phyloP scores from a whole-genome alignment of 2,329 filamentous ascomycete species.

The Grosmannia huntii region DNA sequence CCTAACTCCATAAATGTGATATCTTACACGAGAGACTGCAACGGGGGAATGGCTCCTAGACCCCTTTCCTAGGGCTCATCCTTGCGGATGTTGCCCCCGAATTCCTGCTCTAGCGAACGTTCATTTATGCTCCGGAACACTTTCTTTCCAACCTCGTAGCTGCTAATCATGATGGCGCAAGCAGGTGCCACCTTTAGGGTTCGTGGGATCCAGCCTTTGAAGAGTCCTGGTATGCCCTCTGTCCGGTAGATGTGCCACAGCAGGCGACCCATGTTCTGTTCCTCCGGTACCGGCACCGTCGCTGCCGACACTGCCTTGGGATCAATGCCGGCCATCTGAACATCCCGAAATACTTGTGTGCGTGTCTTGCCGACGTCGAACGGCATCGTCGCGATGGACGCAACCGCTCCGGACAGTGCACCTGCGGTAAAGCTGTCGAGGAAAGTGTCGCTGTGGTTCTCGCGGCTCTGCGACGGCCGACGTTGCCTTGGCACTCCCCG shows the following conservation, averaged over 20 bases:
- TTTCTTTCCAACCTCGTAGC: constrained; percentile 90
- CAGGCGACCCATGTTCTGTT: constrained; percentile 65
- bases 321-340: constrained; percentile 11
- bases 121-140: constrained; percentile 67
- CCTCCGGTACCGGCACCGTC: constrained; percentile 47
- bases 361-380: constrained; percentile 97
- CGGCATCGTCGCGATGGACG: constrained; percentile 80
- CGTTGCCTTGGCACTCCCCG: constrained; percentile 16
- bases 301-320: constrained; percentile 16
- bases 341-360: constrained; percentile 68
- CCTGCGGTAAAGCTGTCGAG: constrained; percentile 83
- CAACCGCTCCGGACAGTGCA: constrained; percentile 68
- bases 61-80: neutral
- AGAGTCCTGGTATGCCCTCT: constrained; percentile 70
- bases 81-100: neutral
- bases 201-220: constrained; percentile 82
- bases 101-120: constrained; percentile 18
- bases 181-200: constrained; percentile 91
- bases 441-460: constrained; percentile 67
- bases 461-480: constrained; percentile 47
- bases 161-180: constrained; percentile 98
- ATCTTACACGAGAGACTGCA: neutral
- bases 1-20: neutral
- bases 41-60: neutral
- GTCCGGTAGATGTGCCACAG: constrained; percentile 84